A percentile compares a stretch with the other conserved stretches of the same genome.
Evolutionary conservation across 2,329 filamentous ascomycete genomes (phyloP).

Genomic region (Calonectria fujianensis): DNA sequence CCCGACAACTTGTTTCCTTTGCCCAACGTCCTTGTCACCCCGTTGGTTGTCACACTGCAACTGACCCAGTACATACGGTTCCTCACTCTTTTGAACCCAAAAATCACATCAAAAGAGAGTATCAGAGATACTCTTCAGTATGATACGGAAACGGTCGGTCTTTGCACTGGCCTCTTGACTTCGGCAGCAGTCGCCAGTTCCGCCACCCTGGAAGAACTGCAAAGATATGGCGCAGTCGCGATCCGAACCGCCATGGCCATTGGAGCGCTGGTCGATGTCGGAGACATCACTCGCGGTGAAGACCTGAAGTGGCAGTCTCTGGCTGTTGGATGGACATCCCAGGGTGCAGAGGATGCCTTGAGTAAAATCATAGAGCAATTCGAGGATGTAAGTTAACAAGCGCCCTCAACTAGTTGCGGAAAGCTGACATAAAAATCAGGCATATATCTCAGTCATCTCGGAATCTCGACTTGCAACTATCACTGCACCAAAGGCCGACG

Average conservation of each 20-base stretch:
- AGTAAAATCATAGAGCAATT: not conserved
- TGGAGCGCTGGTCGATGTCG: slow-evolving; percentile 15
- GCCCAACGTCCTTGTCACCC: not conserved
- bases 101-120: not conserved
- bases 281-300: not conserved
- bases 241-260: slow-evolving; percentile 7
- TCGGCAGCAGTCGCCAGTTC: not conserved
- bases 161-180: not conserved
- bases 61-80: not conserved
- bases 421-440: not conserved
- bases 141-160: not conserved
- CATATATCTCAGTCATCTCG: slow-evolving; percentile 8
- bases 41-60: not conserved
- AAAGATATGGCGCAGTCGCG: slow-evolving; percentile 17
- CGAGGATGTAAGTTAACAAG: not conserved
- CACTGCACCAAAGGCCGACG: not conserved
- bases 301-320: not conserved
- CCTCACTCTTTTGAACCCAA: not conserved
- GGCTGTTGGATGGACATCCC: not conserved
- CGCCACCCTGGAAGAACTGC: not conserved
- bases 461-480: slow-evolving; percentile 4
- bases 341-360: not conserved
- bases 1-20: not conserved
- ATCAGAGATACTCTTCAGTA: not conserved
- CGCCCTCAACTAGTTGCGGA: not conserved